These are phyloP conservation scores for Dimocarpus longan DNA, from an alignment of 345 rosid genomes.

Conservation along the genomic window DNA sequence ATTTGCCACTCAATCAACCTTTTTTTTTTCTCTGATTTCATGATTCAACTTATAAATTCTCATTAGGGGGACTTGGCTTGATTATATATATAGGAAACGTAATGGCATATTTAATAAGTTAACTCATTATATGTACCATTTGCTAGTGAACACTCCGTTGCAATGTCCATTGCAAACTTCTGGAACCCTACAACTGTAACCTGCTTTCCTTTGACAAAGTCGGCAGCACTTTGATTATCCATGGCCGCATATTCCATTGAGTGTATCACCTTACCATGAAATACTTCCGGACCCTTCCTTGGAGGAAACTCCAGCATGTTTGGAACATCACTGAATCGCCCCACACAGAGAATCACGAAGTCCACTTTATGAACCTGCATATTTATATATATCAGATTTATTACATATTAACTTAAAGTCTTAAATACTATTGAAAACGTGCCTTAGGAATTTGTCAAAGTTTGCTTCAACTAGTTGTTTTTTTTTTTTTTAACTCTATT, in stretches of 20 bases:
- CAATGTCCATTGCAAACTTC: constrained; percentile 49
- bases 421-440: no score
- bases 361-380: constrained; percentile 31
- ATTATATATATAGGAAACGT: no score
- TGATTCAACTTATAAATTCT: no score
- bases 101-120: no score
- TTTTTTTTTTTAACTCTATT: no score
- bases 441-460: no score
- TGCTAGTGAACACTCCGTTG: constrained; percentile 39
- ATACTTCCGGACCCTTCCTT: constrained; percentile 44
- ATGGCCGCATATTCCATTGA: constrained; percentile 41
- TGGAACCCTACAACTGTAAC: constrained; percentile 45
- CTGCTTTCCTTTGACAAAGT: constrained; percentile 32
- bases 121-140: constrained; percentile 27
- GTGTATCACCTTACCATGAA: constrained; percentile 49
- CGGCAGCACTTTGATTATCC: constrained; percentile 15
- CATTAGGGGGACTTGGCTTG: no score
- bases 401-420: no score
- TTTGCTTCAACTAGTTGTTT: no score
- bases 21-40: no score
- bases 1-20: no score
- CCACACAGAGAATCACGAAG: constrained; percentile 42
- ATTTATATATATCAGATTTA: not conserved
- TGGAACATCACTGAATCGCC: constrained; percentile 43
- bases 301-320: constrained; percentile 46